These are phyloP conservation scores for Excoecaria agallocha DNA, from an alignment of 345 rosid species.

Conservation along the genomic window DNA sequence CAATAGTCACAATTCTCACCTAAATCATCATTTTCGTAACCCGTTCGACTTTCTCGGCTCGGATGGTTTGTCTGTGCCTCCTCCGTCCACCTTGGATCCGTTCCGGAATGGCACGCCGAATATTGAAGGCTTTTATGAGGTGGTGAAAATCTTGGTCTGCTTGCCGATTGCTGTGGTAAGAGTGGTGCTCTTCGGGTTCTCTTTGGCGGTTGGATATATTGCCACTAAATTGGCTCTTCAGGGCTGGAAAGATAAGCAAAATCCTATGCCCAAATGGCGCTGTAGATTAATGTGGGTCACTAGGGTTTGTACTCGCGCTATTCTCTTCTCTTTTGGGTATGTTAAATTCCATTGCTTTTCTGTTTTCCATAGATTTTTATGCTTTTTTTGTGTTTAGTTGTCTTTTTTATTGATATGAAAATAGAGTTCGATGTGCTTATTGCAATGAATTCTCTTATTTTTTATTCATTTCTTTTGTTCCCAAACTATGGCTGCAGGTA, in stretches of 20 bases:
- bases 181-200: constrained; percentile 59
- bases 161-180: constrained; percentile 66
- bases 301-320: constrained; percentile 63
- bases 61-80: constrained; percentile 44
- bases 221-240: constrained; percentile 71
- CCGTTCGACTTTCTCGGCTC: constrained; percentile 66
- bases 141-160: constrained; percentile 58
- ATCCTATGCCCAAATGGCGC: constrained; percentile 91
- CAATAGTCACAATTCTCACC: constrained; percentile 5
- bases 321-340: constrained; percentile 92
- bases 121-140: constrained; percentile 67
- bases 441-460: not conserved
- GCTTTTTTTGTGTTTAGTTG: no score
- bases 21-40: constrained; percentile 21
- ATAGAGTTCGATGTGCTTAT: not conserved
- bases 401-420: not conserved
- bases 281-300: constrained; percentile 87
- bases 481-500: constrained; percentile 46
- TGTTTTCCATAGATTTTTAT: not conserved
- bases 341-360: not conserved
- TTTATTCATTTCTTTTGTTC: not conserved
- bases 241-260: constrained; percentile 84
- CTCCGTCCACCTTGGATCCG: constrained; percentile 60
- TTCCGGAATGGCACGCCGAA: constrained; percentile 59
- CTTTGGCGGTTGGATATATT: constrained; percentile 58